Conservation (phyloP, 495 filamentous ascomycete species). For the Aspergillus homomorphus region DNA sequence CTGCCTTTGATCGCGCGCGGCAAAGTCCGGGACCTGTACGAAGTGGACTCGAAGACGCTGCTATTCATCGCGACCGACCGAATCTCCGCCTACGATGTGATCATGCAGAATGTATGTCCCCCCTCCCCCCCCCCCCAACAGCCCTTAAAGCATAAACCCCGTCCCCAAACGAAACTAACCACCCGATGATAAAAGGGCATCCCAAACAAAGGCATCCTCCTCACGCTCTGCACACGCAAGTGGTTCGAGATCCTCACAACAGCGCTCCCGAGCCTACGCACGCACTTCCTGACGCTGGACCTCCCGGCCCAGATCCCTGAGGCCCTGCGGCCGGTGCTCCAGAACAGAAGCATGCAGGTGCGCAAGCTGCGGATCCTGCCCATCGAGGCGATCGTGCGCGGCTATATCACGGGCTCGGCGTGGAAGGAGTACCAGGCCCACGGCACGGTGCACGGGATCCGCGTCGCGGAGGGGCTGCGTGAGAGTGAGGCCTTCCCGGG, state of each 20-base stretch:
- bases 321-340: conserved; percentile 51
- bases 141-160: conserved; percentile 7
- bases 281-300: conserved; percentile 70
- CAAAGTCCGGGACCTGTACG: conserved; percentile 83
- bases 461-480: conserved; percentile 60
- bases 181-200: conserved; percentile 57
- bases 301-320: conserved; percentile 56
- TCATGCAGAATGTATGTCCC: conserved; percentile 70
- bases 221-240: conserved; percentile 77
- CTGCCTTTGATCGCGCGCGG: conserved; percentile 59
- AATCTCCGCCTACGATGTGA: conserved; percentile 92
- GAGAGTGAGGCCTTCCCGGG: conserved; percentile 70
- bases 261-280: conserved; percentile 63
- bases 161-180: background rate
- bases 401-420: conserved; percentile 90
- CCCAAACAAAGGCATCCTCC: conserved; percentile 75
- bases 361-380: conserved; percentile 74
- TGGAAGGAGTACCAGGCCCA: conserved; percentile 76
- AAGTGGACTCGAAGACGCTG: conserved; percentile 68
- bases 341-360: conserved; percentile 78
- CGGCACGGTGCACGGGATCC: conserved; percentile 79
- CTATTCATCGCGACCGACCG: conserved; percentile 90
- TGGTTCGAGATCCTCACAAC: conserved; percentile 77
- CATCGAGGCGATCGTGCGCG: conserved; percentile 89
- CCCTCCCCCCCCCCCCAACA: background rate